Evolutionary conservation across 768 basidiomycete genomes (phyloP).

Genomic region (Boletus reticulatus): DNA sequence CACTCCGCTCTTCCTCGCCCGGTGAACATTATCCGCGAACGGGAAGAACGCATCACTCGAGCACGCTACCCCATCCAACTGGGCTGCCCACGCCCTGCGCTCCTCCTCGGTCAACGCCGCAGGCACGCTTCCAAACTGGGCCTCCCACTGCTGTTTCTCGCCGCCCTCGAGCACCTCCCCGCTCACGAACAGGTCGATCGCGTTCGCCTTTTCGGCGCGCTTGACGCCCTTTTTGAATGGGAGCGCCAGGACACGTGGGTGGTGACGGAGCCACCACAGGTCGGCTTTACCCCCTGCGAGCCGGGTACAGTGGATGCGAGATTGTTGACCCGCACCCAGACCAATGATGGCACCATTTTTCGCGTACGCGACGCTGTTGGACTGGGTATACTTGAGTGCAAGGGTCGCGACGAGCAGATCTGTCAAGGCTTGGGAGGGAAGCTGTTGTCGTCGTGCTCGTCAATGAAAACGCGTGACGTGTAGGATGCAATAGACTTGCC

Average conservation of each 20-base stretch:
- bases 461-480: not conserved
- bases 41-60: conserved; percentile 99
- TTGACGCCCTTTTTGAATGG: conserved; percentile 98
- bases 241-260: conserved; percentile 86
- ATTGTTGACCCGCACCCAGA: conserved; percentile 97
- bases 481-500: conserved; percentile 40
- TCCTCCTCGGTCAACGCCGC: conserved; percentile 64
- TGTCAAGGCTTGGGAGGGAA: conserved; percentile 72
- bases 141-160: conserved; percentile 90
- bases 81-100: conserved; percentile 66
- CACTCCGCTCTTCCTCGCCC: conserved; percentile 89
- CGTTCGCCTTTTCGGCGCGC: conserved; percentile 97
- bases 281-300: conserved; percentile 98
- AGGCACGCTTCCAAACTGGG: conserved; percentile 74
- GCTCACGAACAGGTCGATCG: conserved; percentile 93
- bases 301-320: conserved; percentile 98
- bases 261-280: conserved; percentile 98
- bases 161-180: conserved; percentile 86
- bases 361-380: conserved; percentile 97
- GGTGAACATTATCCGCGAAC: conserved; percentile 96
- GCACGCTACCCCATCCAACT: conserved; percentile 86
- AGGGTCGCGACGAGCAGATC: conserved; percentile 96
- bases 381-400: conserved; percentile 98
- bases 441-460: conserved; percentile 39
- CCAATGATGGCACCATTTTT: conserved; percentile 91